A percentile compares a stretch with the other conserved stretches of the same genome.
phyloP scores from a whole-genome alignment of 352 stramenopile species.

The Poterioochromonas sp. region DNA sequence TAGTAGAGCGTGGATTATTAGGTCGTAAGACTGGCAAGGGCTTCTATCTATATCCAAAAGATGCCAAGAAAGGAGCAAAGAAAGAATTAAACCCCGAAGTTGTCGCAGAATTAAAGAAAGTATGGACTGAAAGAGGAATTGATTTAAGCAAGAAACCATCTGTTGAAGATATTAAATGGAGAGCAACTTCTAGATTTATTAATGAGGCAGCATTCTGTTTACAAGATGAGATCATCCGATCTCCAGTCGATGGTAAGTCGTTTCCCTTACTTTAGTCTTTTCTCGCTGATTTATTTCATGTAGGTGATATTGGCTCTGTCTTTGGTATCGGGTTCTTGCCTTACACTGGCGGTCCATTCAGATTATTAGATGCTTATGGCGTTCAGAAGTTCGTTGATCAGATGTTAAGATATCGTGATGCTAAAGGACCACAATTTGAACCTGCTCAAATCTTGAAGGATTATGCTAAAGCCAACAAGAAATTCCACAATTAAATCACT shows the following conservation, averaged over 20 bases:
- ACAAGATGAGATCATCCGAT: constrained; percentile 91
- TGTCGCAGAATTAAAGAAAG: constrained; percentile 54
- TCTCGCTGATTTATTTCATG: neutral
- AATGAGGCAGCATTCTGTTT: constrained; percentile 95
- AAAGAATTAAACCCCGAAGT: constrained; percentile 75
- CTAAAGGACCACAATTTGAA: constrained; percentile 88
- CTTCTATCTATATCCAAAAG: constrained; percentile 88
- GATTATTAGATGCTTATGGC: constrained; percentile 84
- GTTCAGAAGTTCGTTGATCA: constrained; percentile 80
- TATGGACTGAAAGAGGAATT: constrained; percentile 58
- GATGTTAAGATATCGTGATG: constrained; percentile 87
- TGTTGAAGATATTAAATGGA: constrained; percentile 73
- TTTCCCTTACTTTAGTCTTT: neutral
- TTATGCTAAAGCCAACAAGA: constrained; percentile 90
- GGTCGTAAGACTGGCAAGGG: constrained; percentile 93
- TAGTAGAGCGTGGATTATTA: constrained; percentile 84
- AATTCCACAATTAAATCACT: constrained; percentile 92
- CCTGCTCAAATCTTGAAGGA: constrained; percentile 89
- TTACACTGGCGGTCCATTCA: constrained; percentile 92
- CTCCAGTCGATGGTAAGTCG: constrained; percentile 67
- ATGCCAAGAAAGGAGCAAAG: constrained; percentile 59
- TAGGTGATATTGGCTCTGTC: constrained; percentile 89
- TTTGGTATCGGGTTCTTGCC: constrained; percentile 96
- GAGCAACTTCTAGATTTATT: constrained; percentile 85
- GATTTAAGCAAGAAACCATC: constrained; percentile 42